These are phyloP conservation scores for Globisporangium middletonii DNA, from an alignment of 352 stramenopile genomes.

Conservation along the genomic window DNA sequence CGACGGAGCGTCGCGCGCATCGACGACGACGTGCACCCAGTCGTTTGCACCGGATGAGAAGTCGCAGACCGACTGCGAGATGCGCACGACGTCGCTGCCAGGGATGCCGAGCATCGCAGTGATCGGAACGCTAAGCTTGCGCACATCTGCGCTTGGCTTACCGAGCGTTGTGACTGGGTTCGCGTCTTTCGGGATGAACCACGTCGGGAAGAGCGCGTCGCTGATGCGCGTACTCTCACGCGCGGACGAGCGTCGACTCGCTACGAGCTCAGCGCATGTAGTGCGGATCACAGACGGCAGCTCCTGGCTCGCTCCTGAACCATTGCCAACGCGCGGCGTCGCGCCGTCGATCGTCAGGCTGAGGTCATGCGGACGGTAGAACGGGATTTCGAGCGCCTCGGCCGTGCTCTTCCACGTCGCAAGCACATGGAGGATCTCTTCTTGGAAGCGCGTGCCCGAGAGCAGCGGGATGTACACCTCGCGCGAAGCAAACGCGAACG, in stretches of 20 bases:
- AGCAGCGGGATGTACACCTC: slow-evolving; percentile 48
- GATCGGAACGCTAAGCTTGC: slow-evolving; percentile 38
- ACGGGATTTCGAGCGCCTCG: slow-evolving; percentile 32
- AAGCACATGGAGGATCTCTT: slow-evolving; percentile 51
- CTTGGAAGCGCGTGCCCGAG: slow-evolving; percentile 56
- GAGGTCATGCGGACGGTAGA: slow-evolving; percentile 49
- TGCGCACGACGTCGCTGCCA: slow-evolving; percentile 36
- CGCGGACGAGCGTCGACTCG: slow-evolving; percentile 15
- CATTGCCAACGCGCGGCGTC: slow-evolving; percentile 29
- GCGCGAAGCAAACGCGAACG: slow-evolving; percentile 21
- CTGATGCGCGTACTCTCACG: slow-evolving; percentile 18
- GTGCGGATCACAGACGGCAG: slow-evolving; percentile 9
- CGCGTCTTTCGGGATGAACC: slow-evolving; percentile 56
- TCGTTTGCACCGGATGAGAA: slow-evolving; percentile 37
- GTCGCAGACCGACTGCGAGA: slow-evolving; percentile 36
- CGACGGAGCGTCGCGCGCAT: slow-evolving; percentile 23
- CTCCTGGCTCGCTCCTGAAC: slow-evolving; percentile 1
- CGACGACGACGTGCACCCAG: slow-evolving; percentile 35
- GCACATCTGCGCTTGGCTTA: slow-evolving; percentile 25
- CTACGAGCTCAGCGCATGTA: slow-evolving; percentile 22
- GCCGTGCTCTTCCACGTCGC: slow-evolving; percentile 49
- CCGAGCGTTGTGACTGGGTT: slow-evolving; percentile 28
- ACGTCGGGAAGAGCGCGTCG: slow-evolving; percentile 38
- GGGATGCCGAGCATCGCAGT: slow-evolving; percentile 60
- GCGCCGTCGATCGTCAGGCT: slow-evolving; percentile 27